Conservation (phyloP, 768 basidiomycete species). For the Ramaria sp. region DNA sequence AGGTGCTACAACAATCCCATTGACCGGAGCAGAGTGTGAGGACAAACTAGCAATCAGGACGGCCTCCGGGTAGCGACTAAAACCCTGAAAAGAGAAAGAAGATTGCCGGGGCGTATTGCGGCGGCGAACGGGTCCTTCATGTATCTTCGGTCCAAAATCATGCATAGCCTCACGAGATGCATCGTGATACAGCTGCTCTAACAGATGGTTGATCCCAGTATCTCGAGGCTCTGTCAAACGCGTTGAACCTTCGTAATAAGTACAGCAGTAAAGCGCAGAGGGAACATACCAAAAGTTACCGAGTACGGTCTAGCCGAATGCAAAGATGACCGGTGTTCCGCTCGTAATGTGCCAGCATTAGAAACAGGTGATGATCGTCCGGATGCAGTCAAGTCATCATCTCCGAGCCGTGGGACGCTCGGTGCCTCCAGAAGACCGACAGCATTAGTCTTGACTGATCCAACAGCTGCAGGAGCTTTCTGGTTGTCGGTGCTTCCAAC, state of each 20-base stretch:
- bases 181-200: conserved; percentile 84
- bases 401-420: conserved; percentile 52
- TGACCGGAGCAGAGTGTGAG: conserved; percentile 74
- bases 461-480: conserved; percentile 86
- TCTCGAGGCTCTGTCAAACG: conserved; percentile 68
- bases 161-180: conserved; percentile 61
- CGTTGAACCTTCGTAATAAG: too few relatives aligned
- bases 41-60: conserved; percentile 75
- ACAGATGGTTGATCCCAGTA: conserved; percentile 74
- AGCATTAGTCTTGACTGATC: conserved; percentile 75
- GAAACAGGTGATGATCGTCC: conserved; percentile 72
- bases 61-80: conserved; percentile 54
- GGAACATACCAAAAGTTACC: conserved; percentile 45
- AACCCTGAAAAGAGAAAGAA: conserved; percentile 56
- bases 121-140: conserved; percentile 70
- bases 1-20: conserved; percentile 76
- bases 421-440: conserved; percentile 75
- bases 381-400: conserved; percentile 32
- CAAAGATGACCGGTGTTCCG: conserved; percentile 35
- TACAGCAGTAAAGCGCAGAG: not conserved
- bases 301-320: conserved; percentile 22
- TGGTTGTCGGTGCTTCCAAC: conserved; percentile 64
- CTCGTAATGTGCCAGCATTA: conserved; percentile 44
- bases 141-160: conserved; percentile 86
- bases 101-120: conserved; percentile 63